A percentile compares a stretch with the other conserved stretches of the same genome.
Conservation (phyloP, 164 flowering plant genomes). For the Stephania yunnanensis region DNA sequence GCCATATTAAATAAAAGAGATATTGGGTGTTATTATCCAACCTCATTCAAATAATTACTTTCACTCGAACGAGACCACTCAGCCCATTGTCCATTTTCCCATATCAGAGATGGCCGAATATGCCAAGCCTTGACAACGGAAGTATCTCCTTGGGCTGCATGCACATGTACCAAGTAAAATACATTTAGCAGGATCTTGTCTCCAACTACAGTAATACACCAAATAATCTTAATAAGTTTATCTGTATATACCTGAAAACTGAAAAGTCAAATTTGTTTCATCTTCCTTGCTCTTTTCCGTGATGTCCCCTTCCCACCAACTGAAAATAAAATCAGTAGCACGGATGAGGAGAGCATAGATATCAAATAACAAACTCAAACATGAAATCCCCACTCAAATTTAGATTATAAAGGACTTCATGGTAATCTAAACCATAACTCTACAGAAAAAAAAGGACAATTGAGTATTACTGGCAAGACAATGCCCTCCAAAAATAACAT, state of each 20-base stretch:
- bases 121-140: slow-evolving; percentile 67
- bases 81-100: slow-evolving; percentile 84
- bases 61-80: slow-evolving; percentile 46
- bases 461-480: no score
- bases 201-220: background rate
- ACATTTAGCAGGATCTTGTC: background rate
- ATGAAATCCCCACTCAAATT: background rate
- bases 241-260: slow-evolving; percentile 55
- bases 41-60: slow-evolving; percentile 40
- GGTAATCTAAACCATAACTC: no score
- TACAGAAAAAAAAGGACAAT: no score
- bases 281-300: slow-evolving; percentile 65
- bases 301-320: slow-evolving; percentile 92
- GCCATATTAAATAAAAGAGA: background rate
- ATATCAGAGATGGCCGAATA: slow-evolving; percentile 68
- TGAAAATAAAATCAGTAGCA: slow-evolving; percentile 23
- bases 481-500: no score
- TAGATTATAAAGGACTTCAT: no score
- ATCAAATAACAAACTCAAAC: background rate
- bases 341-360: slow-evolving; percentile 3
- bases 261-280: slow-evolving; percentile 54
- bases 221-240: background rate
- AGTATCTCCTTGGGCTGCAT: slow-evolving; percentile 63
- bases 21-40: slow-evolving; percentile 7
- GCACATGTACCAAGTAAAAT: background rate